Evolutionary conservation across 345 rosid genomes (phyloP), one percentile per base, ranked within the genome.

Genomic region (Sisymbrium altissimum): DNA sequence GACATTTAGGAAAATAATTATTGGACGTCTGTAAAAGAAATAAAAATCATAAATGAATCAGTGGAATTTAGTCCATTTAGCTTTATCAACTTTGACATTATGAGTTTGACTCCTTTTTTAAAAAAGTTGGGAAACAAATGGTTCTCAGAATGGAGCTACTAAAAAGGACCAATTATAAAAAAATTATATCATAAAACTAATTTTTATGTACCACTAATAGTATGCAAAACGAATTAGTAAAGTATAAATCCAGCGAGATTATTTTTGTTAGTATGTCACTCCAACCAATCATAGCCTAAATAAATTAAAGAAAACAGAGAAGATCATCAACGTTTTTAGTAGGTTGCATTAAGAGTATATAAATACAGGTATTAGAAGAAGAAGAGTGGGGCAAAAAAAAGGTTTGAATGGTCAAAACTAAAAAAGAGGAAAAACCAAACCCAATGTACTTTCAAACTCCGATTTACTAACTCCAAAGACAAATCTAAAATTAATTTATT

Each of bases 361-460:
- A 48, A 36, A 46, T 27, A 46, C 6, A 66, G 57, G 45, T 56
- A 2, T 3, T 23, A 62, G 25, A 23, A 23, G n/a, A 35, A 35
- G 10, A 7, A 19, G n/a, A 29, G 17, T 7, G 64, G 61, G 72
- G 25, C 7, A 56, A 27, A 52, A 14, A 58, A 62, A 63, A 50
- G 50, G 80, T 76, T 76, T 76, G 80, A 70, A 70, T 70, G 80
- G 75, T 76, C 80, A 76, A 76, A 76, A 76, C 58, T 9, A 3
- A 77, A 64, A 76, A 70, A 70, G 54, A 64, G 55, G 54, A 56
- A 70, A 76, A 77, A 77, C 72, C 56, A 56, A 77, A 71, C 46
- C 76, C 80, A 56, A 76, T 64, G 76, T 77, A 70, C 72, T 70
- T 77, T 77, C 79, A 76, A 76, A 76, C 79, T 76, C 79, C 46